phyloP scores from a whole-genome alignment of 2,329 filamentous ascomycete genomes.

The Alternaria sp. region DNA sequence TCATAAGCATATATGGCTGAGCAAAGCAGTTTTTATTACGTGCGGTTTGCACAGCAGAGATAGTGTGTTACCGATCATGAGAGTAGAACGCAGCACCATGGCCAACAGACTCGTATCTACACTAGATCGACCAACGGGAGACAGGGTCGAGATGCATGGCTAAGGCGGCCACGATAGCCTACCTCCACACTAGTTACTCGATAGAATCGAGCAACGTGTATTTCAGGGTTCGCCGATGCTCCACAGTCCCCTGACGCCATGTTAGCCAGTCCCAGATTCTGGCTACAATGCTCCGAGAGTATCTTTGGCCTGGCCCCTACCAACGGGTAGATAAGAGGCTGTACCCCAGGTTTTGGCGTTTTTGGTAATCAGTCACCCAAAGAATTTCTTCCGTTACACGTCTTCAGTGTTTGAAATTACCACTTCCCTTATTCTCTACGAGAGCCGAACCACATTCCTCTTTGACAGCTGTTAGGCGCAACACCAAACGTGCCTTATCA shows the following conservation, averaged over 20 bases:
- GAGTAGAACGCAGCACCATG: background rate
- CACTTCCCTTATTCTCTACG: background rate
- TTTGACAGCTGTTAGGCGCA: slow-evolving; percentile 19
- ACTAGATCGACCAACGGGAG: slow-evolving; percentile 24
- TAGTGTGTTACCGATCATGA: background rate
- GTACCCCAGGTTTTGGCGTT: slow-evolving; percentile 48
- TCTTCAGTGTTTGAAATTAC: background rate
- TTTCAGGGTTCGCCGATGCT: slow-evolving; percentile 24
- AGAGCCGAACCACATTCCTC: slow-evolving; percentile 11
- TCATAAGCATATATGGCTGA: background rate
- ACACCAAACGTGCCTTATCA: slow-evolving; percentile 41
- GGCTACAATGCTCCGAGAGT: slow-evolving; percentile 13
- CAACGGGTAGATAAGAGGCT: slow-evolving; percentile 45
- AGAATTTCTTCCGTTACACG: slow-evolving; percentile 10
- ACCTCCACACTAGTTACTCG: slow-evolving; percentile 24
- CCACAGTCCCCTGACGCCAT: slow-evolving; percentile 32
- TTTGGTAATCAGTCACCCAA: slow-evolving; percentile 17
- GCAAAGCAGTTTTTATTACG: background rate
- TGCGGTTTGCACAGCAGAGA: background rate
- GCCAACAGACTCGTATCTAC: slow-evolving; percentile 14
- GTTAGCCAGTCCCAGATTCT: slow-evolving; percentile 24
- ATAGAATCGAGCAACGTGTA: slow-evolving; percentile 49
- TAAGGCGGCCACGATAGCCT: slow-evolving; percentile 40
- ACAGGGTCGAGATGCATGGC: slow-evolving; percentile 27
- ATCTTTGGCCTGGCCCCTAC: slow-evolving; percentile 25